Base-by-base conservation (phyloP, 441 rosid genomes). In the Raphanus hybrid region DNA sequence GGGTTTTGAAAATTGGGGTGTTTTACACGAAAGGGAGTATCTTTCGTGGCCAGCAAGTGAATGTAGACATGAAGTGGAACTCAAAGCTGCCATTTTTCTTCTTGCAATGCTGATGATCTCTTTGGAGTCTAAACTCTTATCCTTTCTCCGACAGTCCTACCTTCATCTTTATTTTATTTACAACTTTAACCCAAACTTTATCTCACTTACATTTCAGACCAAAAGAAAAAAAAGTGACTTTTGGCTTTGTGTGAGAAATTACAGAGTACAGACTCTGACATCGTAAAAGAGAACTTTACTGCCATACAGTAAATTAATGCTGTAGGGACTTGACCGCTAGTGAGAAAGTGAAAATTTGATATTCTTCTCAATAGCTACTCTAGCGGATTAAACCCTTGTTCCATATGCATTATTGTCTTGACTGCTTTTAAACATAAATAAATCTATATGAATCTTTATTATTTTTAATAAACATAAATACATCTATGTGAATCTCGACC, bases 21-120 rank as follows among this genome's bases (percentile, higher is more conserved):
- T 16, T 67, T 67, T 67, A 45, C 35, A 58, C 0, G 68, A 58
- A 79, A 74, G 68, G 58, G 70, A 70, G 27, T 1, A 79, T 58
- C 73, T 79, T 69, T 73, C 58, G 20, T 29, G 5, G 6, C 64
- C 3, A 35, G 72, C 37, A 45, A 0, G 45, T 39, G 76, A 58
- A 10, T 64, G 75, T 48, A 69, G 64, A 70, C 12, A 75, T 64
- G 79, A 57, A 18, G 71, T 54, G 39, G 64, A 74, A 79, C 39
- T 79, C 50, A 74, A 74, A 69, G 73, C 75, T 58, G 72, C 75
- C 82, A 79, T 78, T n/a, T 78, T 52, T 20, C 8, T 26, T 60
- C 10, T 37, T 37, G 43, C 10, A 29, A 20, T 59, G 34, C 41
- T 60, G n/a, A 1, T 60, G 29, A 23, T 59, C 57, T 59, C 67